phyloP scores from a whole-genome alignment of 2,329 filamentous ascomycete genomes.

The Berkeleyomyces rouxiae region DNA sequence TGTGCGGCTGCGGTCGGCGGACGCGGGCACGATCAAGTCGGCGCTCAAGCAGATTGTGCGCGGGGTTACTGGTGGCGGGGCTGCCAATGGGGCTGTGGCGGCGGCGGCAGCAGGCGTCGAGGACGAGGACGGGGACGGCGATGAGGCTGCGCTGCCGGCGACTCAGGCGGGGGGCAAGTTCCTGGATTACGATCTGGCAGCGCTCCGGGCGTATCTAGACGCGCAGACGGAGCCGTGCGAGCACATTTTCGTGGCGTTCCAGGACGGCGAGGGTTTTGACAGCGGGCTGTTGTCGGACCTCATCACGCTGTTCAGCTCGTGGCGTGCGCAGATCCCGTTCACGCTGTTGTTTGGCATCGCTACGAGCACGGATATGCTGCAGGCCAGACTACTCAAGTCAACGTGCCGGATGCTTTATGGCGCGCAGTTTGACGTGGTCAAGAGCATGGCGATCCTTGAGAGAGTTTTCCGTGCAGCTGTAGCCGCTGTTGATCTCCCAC shows the following conservation, averaged over 20 bases:
- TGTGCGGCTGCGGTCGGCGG: constrained; percentile 50
- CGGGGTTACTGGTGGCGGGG: constrained; percentile 33
- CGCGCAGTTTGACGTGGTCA: constrained; percentile 60
- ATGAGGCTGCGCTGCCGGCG: constrained; percentile 20
- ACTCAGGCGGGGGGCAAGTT: constrained; percentile 27
- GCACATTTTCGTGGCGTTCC: constrained; percentile 55
- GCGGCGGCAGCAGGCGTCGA: constrained; percentile 28
- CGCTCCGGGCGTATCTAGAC: constrained; percentile 44
- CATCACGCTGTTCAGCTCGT: constrained; percentile 47
- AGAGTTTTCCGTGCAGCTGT: constrained; percentile 52
- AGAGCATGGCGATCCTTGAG: constrained; percentile 54
- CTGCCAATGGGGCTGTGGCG: constrained; percentile 22
- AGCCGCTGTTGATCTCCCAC: constrained; percentile 34
- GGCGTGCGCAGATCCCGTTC: constrained; percentile 62
- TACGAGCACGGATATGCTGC: constrained; percentile 65
- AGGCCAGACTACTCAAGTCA: constrained; percentile 53
- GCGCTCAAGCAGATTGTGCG: constrained; percentile 55
- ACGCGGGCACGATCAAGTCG: constrained; percentile 58
- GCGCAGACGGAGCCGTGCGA: constrained; percentile 26
- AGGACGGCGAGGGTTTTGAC: constrained; percentile 73
- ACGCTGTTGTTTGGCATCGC: constrained; percentile 64
- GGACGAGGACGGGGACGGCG: constrained; percentile 3
- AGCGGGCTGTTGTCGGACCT: constrained; percentile 53
- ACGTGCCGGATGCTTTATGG: constrained; percentile 52
- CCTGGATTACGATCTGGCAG: constrained; percentile 64